Percentiles rank a stretch among this genome's conserved stretches.
Conservation (phyloP, 164 flowering plant species). For the Cinnamomum micranthum region DNA sequence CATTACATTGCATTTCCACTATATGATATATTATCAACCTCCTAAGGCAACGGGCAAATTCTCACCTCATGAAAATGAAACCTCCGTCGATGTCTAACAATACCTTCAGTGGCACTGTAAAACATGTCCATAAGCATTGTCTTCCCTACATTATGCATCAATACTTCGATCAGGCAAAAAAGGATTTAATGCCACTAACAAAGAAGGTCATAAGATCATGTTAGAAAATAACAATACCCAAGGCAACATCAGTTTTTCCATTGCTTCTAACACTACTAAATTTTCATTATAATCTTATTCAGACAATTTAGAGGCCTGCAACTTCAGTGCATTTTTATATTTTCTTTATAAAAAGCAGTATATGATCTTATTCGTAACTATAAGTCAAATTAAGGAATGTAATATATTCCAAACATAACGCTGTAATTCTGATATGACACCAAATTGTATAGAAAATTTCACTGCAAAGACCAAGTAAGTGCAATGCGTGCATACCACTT, state of each 20-base stretch:
- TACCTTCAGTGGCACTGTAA: constrained; percentile 75
- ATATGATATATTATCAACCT: neutral
- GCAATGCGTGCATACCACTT: constrained; percentile 48
- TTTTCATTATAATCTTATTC: neutral
- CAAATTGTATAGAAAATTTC: no score
- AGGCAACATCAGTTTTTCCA: neutral
- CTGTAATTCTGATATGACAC: no score
- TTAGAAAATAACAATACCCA: neutral
- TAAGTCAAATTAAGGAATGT: no score
- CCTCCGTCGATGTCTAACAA: constrained; percentile 76
- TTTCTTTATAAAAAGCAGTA: no score
- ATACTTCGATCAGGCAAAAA: neutral
- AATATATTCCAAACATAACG: no score
- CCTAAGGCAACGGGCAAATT: neutral
- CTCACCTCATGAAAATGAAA: constrained; percentile 95
- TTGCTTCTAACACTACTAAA: neutral
- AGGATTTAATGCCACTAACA: neutral
- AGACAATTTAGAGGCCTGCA: no score
- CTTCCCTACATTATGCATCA: constrained; percentile 53
- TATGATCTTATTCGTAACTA: no score
- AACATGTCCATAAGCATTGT: constrained; percentile 99
- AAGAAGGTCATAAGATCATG: neutral
- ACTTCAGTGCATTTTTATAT: neutral
- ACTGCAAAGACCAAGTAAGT: no score
- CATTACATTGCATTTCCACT: no score